Base-by-base conservation (phyloP, 1,284 basidiomycete species). In the Kalmanozyma brasiliensis region DNA sequence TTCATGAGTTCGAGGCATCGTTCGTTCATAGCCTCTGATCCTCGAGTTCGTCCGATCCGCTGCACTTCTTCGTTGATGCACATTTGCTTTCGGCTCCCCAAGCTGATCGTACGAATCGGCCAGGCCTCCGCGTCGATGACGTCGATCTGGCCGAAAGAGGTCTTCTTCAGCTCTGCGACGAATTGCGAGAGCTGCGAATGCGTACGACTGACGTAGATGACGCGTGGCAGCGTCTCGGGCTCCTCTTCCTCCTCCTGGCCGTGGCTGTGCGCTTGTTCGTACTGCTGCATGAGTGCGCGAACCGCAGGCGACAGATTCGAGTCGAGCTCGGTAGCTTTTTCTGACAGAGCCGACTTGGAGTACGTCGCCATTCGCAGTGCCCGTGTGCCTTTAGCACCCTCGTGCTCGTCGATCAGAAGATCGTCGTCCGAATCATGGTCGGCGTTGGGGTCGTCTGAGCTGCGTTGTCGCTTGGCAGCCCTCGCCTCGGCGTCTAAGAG, bases 151-250 rank as follows among this genome's bases (percentile, higher is more conserved):
- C 78, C 45, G 79, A 87, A 85, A 9, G 85, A 85, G 4, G 92
- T 88, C 77, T 90, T 92, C 34, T 86, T 86, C 8, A 98, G 85
- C 82, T 98, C 96, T 5, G 90, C 88, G 11, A 95, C 86, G 13
- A 98, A 87, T 81, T 98, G 95, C 1, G 92, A 87, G 3, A 98
- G 87, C 79, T 98, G 95, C 2, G 92, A 93, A 83, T 98, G 95
- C 0, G 95, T 98, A 26, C 96, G 87, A 0, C 94, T 97, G 0
- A 93, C 91, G 80, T 94, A 97, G 80, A 90, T 94, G 52, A 98
- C 89, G 26, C 81, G 71, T 19, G 79, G 81, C 16, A 53, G 63
- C 10, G 73, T 76, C 35, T 73, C 86, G 85, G 75, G 47, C 34
- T 71, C 61, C 13, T 65, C 64, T 16, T 72, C 58, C 26, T 68